Evolutionary conservation across 176 grass and related monocot species (phyloP), one percentile per base, ranked within the genome.

Genomic region (Triticum urartu): DNA sequence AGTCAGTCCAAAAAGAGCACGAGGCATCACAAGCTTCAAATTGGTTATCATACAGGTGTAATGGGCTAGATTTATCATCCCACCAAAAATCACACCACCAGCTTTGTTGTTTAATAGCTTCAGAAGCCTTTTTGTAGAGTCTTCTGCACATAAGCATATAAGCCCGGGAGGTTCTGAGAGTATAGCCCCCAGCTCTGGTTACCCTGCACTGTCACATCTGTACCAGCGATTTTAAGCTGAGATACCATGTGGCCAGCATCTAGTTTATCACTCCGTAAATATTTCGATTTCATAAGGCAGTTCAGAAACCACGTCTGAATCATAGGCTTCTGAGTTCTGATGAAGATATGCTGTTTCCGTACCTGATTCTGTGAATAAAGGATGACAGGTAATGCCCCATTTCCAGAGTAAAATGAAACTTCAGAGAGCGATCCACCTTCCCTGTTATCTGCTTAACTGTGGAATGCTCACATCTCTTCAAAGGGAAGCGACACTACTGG

Each of bases 141-240:
- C 87, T 94, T 95, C 88, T 95, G 93, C 72, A 95, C 93, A 89
- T 98, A 95, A 98, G 92, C 93, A 98, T 98, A 83, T 98, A 95
- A 18, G 93, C 96, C 54, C 94, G 96, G 48, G 93, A 92, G 33
- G 78, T 88, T 73, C 93, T 95, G 54, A 98, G 86, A 34, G 86
- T 89, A 66, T 87, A 92, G 85, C 95, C 96, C 24, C 89, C 89
- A 68, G 95, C 96, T 65, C 86, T 89, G 45, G 92, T 91, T 70
- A 98, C 87, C 96, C 92, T 63, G 96, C 90, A 91, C 94, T 93
- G 84, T 98, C 96, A 68, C 96, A 98, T 84, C 91, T 95, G 86
- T 95, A 98, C 93, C 96, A 98, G 81, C 85, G 84, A 69, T 92
- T 94, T 89, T 68, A 98, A 30, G 68, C 92, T 86, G 39, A 98